A percentile compares a stretch with the other conserved stretches of the same genome.
These are phyloP conservation scores for Xylaria arbuscula DNA, from an alignment of 2,329 filamentous ascomycete genomes.

Conservation along the genomic window DNA sequence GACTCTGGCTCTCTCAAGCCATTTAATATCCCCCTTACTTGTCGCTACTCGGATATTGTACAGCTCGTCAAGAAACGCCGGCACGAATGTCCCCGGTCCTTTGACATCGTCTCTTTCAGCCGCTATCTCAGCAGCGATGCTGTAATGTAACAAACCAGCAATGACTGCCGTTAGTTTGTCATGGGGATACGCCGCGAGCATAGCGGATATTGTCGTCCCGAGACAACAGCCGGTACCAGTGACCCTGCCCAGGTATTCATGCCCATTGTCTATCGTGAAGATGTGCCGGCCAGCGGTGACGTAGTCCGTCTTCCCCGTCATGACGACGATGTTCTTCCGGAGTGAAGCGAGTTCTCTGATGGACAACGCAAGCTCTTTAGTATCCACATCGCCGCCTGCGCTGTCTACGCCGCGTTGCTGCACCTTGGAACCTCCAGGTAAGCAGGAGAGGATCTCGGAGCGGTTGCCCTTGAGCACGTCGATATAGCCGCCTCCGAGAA, in stretches of 20 bases:
- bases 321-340: conserved; percentile 78
- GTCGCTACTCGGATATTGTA: conserved; percentile 63
- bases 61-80: conserved; percentile 82
- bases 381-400: conserved; percentile 61
- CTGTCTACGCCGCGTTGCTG: conserved; percentile 90
- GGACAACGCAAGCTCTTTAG: conserved; percentile 68
- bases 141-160: conserved; percentile 80
- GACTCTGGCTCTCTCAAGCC: conserved; percentile 65
- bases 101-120: conserved; percentile 73
- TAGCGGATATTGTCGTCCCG: conserved; percentile 82
- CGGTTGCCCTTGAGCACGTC: conserved; percentile 95
- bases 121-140: conserved; percentile 75
- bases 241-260: conserved; percentile 74
- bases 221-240: conserved; percentile 88
- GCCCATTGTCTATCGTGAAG: conserved; percentile 79
- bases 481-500: conserved; percentile 81
- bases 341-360: conserved; percentile 74
- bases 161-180: conserved; percentile 79
- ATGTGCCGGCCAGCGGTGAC: conserved; percentile 79
- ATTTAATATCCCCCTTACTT: conserved; percentile 58
- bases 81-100: conserved; percentile 88
- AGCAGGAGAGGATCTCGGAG: conserved; percentile 86
- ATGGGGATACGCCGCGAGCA: conserved; percentile 70
- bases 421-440: conserved; percentile 43
- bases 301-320: conserved; percentile 84